Evolutionary conservation across 1,284 basidiomycete species (phyloP).

Genomic region (Ganoderma boninense): DNA sequence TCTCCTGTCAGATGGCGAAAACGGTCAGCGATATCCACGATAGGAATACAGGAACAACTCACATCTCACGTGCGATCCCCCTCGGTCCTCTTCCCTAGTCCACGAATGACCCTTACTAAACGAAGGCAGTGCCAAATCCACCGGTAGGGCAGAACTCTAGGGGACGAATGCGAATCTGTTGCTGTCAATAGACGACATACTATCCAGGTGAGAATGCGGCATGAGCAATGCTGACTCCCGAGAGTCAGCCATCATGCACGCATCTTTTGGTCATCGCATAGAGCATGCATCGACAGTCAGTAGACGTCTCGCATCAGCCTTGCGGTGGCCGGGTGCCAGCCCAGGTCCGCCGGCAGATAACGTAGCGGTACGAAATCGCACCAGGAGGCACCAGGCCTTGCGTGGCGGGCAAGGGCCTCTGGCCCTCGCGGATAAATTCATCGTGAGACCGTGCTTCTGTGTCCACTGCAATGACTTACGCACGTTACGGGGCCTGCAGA

Average conservation of each 20-base stretch:
- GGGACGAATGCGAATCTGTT: not conserved
- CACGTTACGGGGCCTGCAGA: not conserved
- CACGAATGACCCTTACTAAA: not conserved
- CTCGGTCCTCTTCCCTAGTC: not conserved
- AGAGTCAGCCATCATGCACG: not conserved
- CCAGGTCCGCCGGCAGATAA: not conserved
- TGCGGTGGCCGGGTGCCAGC: not conserved
- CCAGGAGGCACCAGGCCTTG: not conserved
- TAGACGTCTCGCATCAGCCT: not conserved
- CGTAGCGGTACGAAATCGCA: not conserved
- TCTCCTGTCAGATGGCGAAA: not conserved
- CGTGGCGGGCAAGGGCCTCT: not conserved
- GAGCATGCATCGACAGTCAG: not conserved
- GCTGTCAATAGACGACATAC: not conserved
- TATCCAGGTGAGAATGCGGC: not conserved
- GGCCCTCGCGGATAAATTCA: not conserved
- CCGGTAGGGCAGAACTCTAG: not conserved
- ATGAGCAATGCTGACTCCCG: not conserved
- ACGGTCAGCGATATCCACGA: constrained; percentile 8
- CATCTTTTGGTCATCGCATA: not conserved
- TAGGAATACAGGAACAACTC: not conserved
- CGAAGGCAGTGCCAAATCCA: not conserved
- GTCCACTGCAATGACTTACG: not conserved
- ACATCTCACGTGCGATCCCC: not conserved
- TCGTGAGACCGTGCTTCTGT: not conserved